Percentiles rank a stretch among this genome's conserved stretches.
Conservation (phyloP, 352 stramenopile species). For the Phytophthora sp. region DNA sequence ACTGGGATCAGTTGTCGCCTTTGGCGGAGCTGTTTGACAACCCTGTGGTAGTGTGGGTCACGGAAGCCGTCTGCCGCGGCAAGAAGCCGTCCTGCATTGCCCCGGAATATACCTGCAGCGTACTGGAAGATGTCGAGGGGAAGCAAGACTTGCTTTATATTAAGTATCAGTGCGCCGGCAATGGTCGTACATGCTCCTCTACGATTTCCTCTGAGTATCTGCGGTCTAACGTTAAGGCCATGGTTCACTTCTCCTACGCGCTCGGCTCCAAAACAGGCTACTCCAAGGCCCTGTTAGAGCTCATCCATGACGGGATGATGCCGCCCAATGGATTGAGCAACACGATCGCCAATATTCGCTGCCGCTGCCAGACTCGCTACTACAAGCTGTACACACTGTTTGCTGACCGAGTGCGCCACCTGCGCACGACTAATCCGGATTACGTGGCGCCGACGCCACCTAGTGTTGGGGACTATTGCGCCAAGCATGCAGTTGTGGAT, state of each 20-base stretch:
- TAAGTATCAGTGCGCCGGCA: constrained; percentile 6
- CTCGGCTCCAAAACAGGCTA: neutral
- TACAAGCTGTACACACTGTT: neutral
- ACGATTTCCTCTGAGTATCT: neutral
- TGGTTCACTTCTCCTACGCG: neutral
- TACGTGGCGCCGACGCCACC: neutral
- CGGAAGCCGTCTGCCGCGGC: neutral
- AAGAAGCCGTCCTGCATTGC: neutral
- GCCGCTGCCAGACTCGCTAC: neutral
- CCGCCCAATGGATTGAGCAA: neutral
- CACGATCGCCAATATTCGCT: neutral
- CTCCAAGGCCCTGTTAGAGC: neutral
- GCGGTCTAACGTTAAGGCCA: neutral
- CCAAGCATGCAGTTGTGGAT: neutral
- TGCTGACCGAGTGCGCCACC: neutral
- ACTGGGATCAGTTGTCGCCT: neutral
- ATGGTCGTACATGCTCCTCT: neutral
- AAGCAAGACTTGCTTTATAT: constrained; percentile 3
- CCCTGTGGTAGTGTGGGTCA: neutral
- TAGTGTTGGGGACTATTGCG: neutral
- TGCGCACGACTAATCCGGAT: neutral
- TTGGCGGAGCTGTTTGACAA: neutral
- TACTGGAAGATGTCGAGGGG: neutral
- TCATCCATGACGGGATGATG: constrained; percentile 8
- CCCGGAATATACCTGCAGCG: neutral